Evolutionary conservation across 176 grass and related monocot species (phyloP), one percentile per base, ranked within the genome.

Genomic region (Avena insularis): DNA sequence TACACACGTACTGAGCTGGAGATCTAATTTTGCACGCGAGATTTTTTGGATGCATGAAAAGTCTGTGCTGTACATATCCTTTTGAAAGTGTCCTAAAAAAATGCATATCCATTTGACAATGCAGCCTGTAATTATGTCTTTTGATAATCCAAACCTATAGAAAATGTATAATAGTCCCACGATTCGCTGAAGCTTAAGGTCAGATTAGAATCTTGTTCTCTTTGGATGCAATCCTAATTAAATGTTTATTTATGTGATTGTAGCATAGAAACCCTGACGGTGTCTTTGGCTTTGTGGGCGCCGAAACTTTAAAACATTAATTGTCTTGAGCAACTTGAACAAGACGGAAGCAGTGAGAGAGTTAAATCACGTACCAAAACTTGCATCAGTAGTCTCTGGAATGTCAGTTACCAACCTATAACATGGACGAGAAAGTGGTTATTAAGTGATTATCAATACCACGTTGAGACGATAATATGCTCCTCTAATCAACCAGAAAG

Each of bases 341-440:
- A 82, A 60, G 57, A 73, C n/a, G 60, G 17, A 73, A 69, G 15
- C 19, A 35, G 3, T 29, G 16, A 50, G 11, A 60, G 76, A 4
- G 69, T 86, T 59, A 81, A 79, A 84, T 58, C 83, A 85, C 95
- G 84, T 90, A 97, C 95, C 95, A 88, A 92, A 94, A 31, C 89
- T 94, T 73, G 95, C 82, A 89, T 95, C 86, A 35, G 91, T 93
- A 85, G 93, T 95, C 86, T 93, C 93, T 77, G 96, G 96, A 86
- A 98, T 95, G 86, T 98, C 96, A 84, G 93, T 95, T 79, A 98
- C 96, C 96, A 98, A 86, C 96, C 96, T 95, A 87, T 79, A 87
- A 87, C n/a, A 49, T 76, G 56, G 5, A 84, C 6, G 48, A 73
- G 57, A 79, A 36, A 89, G 81, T 50, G 15, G 69, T 7, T 79